Evolutionary conservation across 2,329 filamentous ascomycete species (phyloP).

Genomic region (Penicillium janthinellum): DNA sequence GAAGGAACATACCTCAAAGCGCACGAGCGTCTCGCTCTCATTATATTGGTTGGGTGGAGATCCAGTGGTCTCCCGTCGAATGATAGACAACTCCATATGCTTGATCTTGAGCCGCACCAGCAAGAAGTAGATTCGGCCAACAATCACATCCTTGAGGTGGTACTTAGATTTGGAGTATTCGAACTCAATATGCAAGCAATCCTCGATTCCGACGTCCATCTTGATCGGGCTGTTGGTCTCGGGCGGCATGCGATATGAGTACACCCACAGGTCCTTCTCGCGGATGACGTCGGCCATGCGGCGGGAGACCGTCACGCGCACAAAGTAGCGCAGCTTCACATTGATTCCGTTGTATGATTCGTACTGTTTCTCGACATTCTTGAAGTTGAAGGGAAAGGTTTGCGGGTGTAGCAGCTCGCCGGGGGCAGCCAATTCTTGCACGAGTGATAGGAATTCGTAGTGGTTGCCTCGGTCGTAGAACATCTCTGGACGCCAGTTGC

Average conservation of each 20-base stretch:
- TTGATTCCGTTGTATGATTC: constrained; percentile 99
- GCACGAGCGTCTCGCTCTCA: constrained; percentile 95
- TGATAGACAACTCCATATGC: constrained; percentile 99
- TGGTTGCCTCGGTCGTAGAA: constrained; percentile 99
- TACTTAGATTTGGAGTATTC: constrained; percentile 99
- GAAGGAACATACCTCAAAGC: constrained; percentile 72
- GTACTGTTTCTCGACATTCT: constrained; percentile 99
- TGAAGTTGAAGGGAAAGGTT: constrained; percentile 99
- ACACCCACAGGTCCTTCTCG: constrained; percentile 99
- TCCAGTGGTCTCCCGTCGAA: constrained; percentile 92
- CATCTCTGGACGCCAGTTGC: constrained; percentile 69
- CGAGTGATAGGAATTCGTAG: constrained; percentile 97
- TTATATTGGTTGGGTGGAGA: constrained; percentile 98
- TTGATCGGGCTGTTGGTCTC: constrained; percentile 99
- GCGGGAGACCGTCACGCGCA: constrained; percentile 92
- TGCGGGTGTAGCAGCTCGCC: constrained; percentile 98
- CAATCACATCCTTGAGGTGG: constrained; percentile 98
- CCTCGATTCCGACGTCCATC: constrained; percentile 99
- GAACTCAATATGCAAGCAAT: constrained; percentile 98
- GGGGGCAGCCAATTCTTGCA: constrained; percentile 93
- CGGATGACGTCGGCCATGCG: constrained; percentile 97
- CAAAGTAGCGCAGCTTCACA: constrained; percentile 97
- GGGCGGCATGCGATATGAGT: constrained; percentile 95
- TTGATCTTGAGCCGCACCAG: constrained; percentile 98
- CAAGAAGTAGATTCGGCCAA: constrained; percentile 97